These are phyloP conservation scores for Quercus rubra DNA, from an alignment of 306 rosid species.

Conservation along the genomic window DNA sequence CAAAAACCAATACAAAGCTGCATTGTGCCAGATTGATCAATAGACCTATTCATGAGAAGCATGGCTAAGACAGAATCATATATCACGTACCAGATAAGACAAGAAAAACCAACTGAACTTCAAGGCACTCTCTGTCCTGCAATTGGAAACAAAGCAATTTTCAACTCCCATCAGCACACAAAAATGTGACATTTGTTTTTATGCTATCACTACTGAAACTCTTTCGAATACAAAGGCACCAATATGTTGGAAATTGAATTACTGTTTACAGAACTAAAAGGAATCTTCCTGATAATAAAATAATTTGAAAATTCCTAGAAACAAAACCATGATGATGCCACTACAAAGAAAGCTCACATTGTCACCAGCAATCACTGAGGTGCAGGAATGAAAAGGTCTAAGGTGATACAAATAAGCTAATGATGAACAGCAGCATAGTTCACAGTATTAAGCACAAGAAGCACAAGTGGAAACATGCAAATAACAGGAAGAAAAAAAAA, in stretches of 20 bases:
- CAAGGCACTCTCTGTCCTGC: constrained; percentile 94
- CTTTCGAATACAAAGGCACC: neutral
- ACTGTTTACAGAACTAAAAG: neutral
- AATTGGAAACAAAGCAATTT: constrained; percentile 16
- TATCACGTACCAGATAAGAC: constrained; percentile 74
- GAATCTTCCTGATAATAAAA: neutral
- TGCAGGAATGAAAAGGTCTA: neutral
- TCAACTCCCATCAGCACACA: constrained; percentile 16
- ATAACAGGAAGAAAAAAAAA: neutral
- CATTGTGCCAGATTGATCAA: constrained; percentile 35
- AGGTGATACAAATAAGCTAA: neutral
- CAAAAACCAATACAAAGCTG: constrained; percentile 87
- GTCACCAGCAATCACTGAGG: neutral
- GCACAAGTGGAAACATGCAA: neutral
- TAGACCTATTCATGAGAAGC: constrained; percentile 4
- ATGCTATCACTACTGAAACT: neutral
- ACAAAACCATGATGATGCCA: neutral
- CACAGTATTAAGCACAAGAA: neutral
- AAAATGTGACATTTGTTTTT: neutral
- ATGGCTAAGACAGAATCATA: constrained; percentile 4
- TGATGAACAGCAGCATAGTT: neutral
- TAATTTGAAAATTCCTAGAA: no score
- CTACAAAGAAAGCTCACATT: neutral
- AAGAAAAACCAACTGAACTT: constrained; percentile 94
- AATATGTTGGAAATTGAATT: neutral